Base-by-base conservation (phyloP, 129 eudicot species). In the Flaveria brownii region DNA sequence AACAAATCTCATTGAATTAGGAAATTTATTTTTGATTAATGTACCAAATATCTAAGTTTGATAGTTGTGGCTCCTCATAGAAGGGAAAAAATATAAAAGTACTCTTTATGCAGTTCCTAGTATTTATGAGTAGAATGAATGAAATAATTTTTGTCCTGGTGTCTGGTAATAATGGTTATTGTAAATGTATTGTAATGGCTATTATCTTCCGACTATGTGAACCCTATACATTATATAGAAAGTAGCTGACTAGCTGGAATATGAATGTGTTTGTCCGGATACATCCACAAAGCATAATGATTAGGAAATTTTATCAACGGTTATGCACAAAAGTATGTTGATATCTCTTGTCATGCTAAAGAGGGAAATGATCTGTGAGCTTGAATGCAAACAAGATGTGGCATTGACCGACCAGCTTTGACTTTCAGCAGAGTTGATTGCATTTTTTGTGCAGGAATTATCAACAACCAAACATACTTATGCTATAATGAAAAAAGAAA, bases 171-270 rank as follows among this genome's bases (percentile, higher is more conserved):
- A 43, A 61, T 61, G 13, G 9, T 11, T 61, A 60, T 60, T 36
- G 36, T 9, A 59, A 59, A 59, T 60, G 16, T 2, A 12, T 3
- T 11, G 66, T 60, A 60, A 60, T 60, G 66, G 8, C 66, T 0
- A 2, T 60, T 25, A 10, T 25, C 7, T 5, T 23, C 66, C 17
- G 39, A 36, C 41, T 60, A 25, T 25, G 41, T 22, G 36, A 25
- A 60, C 71, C 68, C 25, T 56, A 68, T 54, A 23, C 56, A 42
- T 65, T 68, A 54, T 39, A 23, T 68, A 66, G 59, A 39, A 77
- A 68, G 57, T 69, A 55, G 74, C 59, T 54, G 47, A 47, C 68
- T 69, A 55, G 74, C 59, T 54, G 47, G 59, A 57, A 41, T 50
- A 13, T 68, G 60, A 15, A 41, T 67, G 57, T 49, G 9, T 41